phyloP scores from a whole-genome alignment of 768 basidiomycete species.

The Boletus patriciae region DNA sequence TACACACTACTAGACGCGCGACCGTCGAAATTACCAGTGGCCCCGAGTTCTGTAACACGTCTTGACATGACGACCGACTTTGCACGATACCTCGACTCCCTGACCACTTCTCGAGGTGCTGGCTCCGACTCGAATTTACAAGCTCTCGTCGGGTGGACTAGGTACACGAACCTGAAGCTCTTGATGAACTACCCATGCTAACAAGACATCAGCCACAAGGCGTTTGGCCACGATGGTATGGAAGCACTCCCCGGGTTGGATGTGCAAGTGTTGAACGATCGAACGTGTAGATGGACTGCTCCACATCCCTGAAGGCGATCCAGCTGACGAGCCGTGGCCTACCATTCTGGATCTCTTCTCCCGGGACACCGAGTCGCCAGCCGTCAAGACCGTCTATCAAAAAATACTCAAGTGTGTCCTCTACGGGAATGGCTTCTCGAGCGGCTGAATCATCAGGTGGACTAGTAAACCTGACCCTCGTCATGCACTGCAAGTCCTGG shows the following conservation, averaged over 20 bases:
- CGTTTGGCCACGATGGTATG: slow-evolving; percentile 18
- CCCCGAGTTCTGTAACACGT: not conserved
- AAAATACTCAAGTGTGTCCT: slow-evolving; percentile 18
- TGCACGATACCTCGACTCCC: slow-evolving; percentile 21
- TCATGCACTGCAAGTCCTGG: slow-evolving; percentile 21
- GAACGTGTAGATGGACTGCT: slow-evolving; percentile 13
- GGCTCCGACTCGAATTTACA: slow-evolving; percentile 15
- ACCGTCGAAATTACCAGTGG: not conserved
- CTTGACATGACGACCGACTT: slow-evolving; percentile 22
- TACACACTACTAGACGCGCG: not conserved
- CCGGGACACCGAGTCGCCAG: not conserved
- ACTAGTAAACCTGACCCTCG: slow-evolving; percentile 15
- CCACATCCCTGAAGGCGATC: slow-evolving; percentile 13
- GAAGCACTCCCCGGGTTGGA: not conserved
- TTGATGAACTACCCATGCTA: slow-evolving; percentile 13
- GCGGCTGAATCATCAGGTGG: slow-evolving; percentile 6
- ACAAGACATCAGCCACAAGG: slow-evolving; percentile 18
- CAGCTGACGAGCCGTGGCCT: slow-evolving; percentile 22
- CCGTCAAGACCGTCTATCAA: slow-evolving; percentile 7
- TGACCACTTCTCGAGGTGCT: slow-evolving; percentile 16
- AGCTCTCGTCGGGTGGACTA: slow-evolving; percentile 24
- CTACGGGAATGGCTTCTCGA: not conserved
- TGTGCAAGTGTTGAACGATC: slow-evolving; percentile 4
- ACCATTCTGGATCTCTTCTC: slow-evolving; percentile 38
- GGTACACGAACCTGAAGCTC: slow-evolving; percentile 15